Base-by-base conservation (phyloP, 164 flowering plant species). In the Vitis labrusca region DNA sequence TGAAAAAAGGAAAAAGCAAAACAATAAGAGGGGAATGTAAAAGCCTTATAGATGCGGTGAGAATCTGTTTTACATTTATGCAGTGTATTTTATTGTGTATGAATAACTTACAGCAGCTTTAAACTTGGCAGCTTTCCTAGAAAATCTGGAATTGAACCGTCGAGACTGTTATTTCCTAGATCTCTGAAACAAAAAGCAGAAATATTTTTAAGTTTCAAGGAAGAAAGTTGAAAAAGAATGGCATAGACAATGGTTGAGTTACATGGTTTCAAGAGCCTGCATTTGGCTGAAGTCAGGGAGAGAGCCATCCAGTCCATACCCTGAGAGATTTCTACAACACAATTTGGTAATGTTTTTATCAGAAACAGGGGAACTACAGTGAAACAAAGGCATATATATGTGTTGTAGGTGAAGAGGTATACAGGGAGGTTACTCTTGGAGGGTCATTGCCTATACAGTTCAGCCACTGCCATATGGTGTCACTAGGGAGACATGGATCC, bases 221-320 rank as follows among this genome's bases (percentile, higher is more conserved):
- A 52, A 1, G 50, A 23, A 19, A 30, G 6, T 49, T 69, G 23
- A 52, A 60, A 19, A 15, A 27, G 14, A 47, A 16, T 12, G 10
- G 23, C 8, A n/a, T 15, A 27, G 16, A 5, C 9, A 17, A 6
- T 10, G 29, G 9, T 27, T 30, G 16, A 55, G 52, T 68, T 58
- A 68, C 73, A 68, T 74, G 64, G 62, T 64, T 59, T 69, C 60
- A 58, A 74, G 73, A 32, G 69, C 77, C 37, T 59, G 32, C 69
- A 74, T 69, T 69, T 74, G 64, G 29, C 69, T 47, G 61, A 74
- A 64, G 14, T 69, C 60, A 1, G 44, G 58, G 0, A 74, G 59
- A 37, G 51, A 2, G 10, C 77, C 69, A 14, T 55, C 13, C 17
- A 69, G 61, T 17, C 56, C 73, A 63, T 69, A 64, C 10, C 69